Conservation (phyloP, 169 alveolate species). For the Perkinsus chesapeaki region DNA sequence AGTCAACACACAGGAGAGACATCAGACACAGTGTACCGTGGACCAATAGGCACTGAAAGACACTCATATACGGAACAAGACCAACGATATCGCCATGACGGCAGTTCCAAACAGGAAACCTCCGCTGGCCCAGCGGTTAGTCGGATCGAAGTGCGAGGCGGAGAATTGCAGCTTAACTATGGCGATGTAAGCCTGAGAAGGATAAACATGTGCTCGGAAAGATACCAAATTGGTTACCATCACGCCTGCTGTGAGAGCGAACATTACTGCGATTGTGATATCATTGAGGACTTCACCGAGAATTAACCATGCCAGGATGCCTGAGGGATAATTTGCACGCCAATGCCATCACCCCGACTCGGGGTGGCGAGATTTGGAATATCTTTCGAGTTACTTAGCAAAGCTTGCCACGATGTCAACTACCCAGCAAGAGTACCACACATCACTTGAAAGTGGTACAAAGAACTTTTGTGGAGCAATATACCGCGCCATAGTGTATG, state of each 20-base stretch:
- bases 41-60: too few species aligned
- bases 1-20: too few species aligned
- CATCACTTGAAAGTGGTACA: too few species aligned
- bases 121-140: not conserved
- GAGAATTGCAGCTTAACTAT: not conserved
- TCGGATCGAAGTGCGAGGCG: not conserved
- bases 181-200: not conserved
- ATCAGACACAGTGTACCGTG: too few species aligned
- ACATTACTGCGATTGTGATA: not conserved
- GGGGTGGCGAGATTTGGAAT: too few species aligned
- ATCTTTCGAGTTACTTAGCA: too few species aligned
- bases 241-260: not conserved
- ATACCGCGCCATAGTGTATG: too few species aligned
- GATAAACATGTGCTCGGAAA: not conserved
- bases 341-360: not conserved
- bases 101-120: not conserved
- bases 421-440: too few species aligned
- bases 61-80: not conserved
- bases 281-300: not conserved
- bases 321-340: too few species aligned
- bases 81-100: not conserved
- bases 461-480: too few species aligned
- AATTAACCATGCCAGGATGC: not conserved
- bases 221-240: not conserved
- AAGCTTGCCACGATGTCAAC: too few species aligned